Evolutionary conservation across 495 filamentous ascomycete species (phyloP).

Genomic region (Penicillium nucicola): DNA sequence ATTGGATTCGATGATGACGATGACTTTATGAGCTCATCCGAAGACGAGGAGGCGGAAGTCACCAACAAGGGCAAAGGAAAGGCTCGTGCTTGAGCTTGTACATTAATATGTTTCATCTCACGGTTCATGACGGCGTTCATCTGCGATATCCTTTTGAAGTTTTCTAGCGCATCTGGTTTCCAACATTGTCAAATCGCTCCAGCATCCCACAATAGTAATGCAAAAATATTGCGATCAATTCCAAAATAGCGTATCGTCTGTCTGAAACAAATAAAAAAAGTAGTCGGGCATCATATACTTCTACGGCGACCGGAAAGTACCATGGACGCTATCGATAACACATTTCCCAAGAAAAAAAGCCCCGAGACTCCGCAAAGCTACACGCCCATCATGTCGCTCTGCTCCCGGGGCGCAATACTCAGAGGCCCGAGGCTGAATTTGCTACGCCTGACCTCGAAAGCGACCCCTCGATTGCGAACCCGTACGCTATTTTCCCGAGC

Average conservation of each 20-base stretch:
- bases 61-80: conserved; percentile 42
- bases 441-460: not conserved
- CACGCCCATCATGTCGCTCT: conserved; percentile 30
- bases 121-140: conserved; percentile 20
- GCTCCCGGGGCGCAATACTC: conserved; percentile 25
- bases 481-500: not conserved
- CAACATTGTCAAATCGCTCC: conserved; percentile 7
- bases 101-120: not conserved
- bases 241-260: too few species aligned
- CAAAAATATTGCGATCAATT: not conserved
- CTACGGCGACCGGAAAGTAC: not conserved
- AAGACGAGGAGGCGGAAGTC: conserved; percentile 45
- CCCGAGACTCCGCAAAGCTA: conserved; percentile 16
- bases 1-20: conserved; percentile 90
- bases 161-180: conserved; percentile 7
- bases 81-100: conserved; percentile 27
- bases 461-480: not conserved
- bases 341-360: conserved; percentile 18
- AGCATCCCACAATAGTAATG: not conserved
- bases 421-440: conserved; percentile 10
- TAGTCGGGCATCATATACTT: not conserved
- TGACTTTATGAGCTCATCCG: conserved; percentile 81
- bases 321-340: conserved; percentile 21
- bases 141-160: not conserved
- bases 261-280: not conserved